Percentiles rank a stretch among this genome's conserved stretches.
Evolutionary conservation across 2,329 filamentous ascomycete species (phyloP).

Genomic region (Passalora sequoiae): DNA sequence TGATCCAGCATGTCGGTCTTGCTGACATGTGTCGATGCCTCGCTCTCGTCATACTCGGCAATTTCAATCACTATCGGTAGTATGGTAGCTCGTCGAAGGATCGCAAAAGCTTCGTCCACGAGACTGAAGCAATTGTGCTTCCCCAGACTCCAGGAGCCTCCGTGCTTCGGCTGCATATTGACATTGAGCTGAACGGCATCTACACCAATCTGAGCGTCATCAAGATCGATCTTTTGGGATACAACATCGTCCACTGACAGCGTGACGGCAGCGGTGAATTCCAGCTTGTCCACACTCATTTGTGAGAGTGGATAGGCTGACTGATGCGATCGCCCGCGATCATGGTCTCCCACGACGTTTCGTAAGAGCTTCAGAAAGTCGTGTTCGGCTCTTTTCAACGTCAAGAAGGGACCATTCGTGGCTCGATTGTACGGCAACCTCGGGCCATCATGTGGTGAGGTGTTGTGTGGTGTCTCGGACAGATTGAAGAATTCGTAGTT

Average conservation of each 20-base stretch:
- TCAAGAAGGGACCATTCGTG: slow-evolving; percentile 55
- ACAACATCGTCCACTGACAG: slow-evolving; percentile 56
- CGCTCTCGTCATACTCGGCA: slow-evolving; percentile 14
- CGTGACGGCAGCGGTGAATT: slow-evolving; percentile 63
- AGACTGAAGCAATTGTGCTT: slow-evolving; percentile 25
- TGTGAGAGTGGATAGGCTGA: slow-evolving; percentile 61
- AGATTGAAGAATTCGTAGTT: slow-evolving; percentile 75
- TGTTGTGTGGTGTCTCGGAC: slow-evolving; percentile 46
- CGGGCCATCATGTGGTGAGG: slow-evolving; percentile 20
- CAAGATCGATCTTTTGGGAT: slow-evolving; percentile 52
- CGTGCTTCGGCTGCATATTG: slow-evolving; percentile 12
- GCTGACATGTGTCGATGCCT: slow-evolving; percentile 20
- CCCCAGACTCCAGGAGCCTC: slow-evolving; percentile 18
- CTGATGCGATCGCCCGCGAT: slow-evolving; percentile 53
- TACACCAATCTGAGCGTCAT: slow-evolving; percentile 60
- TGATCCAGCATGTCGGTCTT: slow-evolving; percentile 48
- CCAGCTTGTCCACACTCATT: slow-evolving; percentile 55
- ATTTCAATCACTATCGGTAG: slow-evolving; percentile 44
- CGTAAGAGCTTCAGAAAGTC: slow-evolving; percentile 66
- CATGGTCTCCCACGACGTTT: slow-evolving; percentile 51
- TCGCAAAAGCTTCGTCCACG: slow-evolving; percentile 54
- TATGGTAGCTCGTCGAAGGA: slow-evolving; percentile 59
- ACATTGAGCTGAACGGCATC: slow-evolving; percentile 60
- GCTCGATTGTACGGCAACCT: slow-evolving; percentile 25
- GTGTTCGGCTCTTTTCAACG: slow-evolving; percentile 62